Evolutionary conservation across 495 filamentous ascomycete genomes (phyloP), one percentile per base, ranked within the genome.

Genomic region (Apodospora peruviana): DNA sequence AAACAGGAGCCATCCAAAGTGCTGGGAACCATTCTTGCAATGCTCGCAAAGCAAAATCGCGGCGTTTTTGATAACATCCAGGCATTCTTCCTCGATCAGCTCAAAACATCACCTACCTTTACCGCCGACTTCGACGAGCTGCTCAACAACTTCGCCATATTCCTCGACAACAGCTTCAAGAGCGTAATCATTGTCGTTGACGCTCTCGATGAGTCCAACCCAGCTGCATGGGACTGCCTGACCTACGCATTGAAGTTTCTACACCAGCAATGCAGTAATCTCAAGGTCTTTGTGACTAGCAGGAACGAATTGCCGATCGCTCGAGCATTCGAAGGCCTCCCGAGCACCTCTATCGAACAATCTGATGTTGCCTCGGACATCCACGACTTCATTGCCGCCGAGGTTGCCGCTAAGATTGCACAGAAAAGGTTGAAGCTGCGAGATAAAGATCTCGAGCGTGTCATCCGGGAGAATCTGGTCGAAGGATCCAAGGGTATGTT

Each of bases 401-500:
- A 47, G 45, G 11, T 47, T 3, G 17, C 16, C 3, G 17, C 9
- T 10, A 38, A 18, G 14, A 39, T 47, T 12, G 22, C 7, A 5
- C 45, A 39, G 22, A 20, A 22, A 19, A 39, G 24, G 20, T 18
- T 47, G 16, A 47, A 39, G 21, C 22, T 47, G 18, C 32, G 45
- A 4, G 35, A 47, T 24, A 32, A 2, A 14, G 45, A 38, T 10
- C 17, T 47, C 7, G 35, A 47, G 19, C 18, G 9, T 4, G 34
- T 39, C 34, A 47, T 47, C 14, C n/a, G 29, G 4, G 34, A 37
- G 5, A 47, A 19, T 3, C 20, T 47, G 2, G 35, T 47, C 21
- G 40, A 25, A 5, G 47, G 55, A 43, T 51, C 57, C 10, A 44
- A 56, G 18, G 58, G 58, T 23, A 61, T 61, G 58, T 72, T 72